phyloP scores from a whole-genome alignment of 2,329 filamentous ascomycete genomes.

The Sphaerostilbella broomeana region DNA sequence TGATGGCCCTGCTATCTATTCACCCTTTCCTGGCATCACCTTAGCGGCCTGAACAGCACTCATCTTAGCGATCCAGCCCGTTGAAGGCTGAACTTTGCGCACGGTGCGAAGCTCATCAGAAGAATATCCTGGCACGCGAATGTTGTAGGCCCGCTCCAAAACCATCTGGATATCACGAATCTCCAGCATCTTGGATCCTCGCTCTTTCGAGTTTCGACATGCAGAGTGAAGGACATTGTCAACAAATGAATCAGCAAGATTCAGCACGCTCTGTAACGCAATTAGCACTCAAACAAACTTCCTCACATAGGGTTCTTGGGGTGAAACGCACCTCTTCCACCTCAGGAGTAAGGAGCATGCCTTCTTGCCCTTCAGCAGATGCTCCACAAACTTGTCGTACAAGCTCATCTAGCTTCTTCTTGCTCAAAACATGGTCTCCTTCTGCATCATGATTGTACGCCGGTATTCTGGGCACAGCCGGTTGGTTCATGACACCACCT shows the following conservation, averaged over 20 bases:
- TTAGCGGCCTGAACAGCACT: constrained; percentile 93
- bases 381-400: constrained; percentile 89
- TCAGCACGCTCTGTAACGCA: constrained; percentile 65
- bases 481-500: constrained; percentile 80
- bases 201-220: constrained; percentile 87
- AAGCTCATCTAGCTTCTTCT: constrained; percentile 94
- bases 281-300: constrained; percentile 16
- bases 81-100: constrained; percentile 81
- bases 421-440: constrained; percentile 87
- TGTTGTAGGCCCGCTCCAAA: constrained; percentile 80
- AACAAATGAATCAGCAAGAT: constrained; percentile 88
- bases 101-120: constrained; percentile 92
- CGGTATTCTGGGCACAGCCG: constrained; percentile 73
- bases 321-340: constrained; percentile 75
- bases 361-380: constrained; percentile 62
- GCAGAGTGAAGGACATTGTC: constrained; percentile 83
- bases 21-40: constrained; percentile 58
- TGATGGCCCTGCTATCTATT: no score
- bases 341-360: constrained; percentile 77
- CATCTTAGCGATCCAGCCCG: constrained; percentile 94
- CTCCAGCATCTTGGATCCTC: constrained; percentile 83
- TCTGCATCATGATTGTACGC: constrained; percentile 85
- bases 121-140: constrained; percentile 87
- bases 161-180: constrained; percentile 80
- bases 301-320: not conserved